Conservation (phyloP, 192 early-diverging fungal genomes). For the Spizellomyces sp. region DNA sequence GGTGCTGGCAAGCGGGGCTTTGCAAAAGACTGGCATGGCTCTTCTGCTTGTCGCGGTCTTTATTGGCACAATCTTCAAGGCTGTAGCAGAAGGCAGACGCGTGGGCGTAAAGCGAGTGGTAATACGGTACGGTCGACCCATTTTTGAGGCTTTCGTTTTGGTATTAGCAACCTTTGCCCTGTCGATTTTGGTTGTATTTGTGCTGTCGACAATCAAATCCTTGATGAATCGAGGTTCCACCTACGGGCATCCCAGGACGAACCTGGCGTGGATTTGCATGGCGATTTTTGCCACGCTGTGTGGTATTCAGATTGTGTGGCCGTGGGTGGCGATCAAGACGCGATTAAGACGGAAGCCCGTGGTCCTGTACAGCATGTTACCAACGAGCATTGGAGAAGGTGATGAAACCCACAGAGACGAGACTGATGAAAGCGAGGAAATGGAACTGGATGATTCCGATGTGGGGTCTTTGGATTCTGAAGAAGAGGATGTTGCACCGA, state of each 20-base stretch:
- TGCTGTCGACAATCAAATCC: constrained; percentile 29
- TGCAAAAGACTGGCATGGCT: constrained; percentile 22
- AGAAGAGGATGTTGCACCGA: neutral
- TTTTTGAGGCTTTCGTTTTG: constrained; percentile 34
- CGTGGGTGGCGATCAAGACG: constrained; percentile 28
- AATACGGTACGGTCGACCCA: constrained; percentile 28
- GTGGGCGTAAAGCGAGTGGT: constrained; percentile 23
- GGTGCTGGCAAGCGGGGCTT: constrained; percentile 13
- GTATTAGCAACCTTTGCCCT: constrained; percentile 11
- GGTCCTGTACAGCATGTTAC: constrained; percentile 5
- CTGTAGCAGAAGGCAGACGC: constrained; percentile 7
- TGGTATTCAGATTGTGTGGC: constrained; percentile 37
- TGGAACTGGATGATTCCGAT: neutral
- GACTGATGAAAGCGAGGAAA: neutral
- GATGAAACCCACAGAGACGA: neutral
- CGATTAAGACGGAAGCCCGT: constrained; percentile 17
- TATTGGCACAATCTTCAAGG: constrained; percentile 17
- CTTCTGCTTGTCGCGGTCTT: constrained; percentile 19
- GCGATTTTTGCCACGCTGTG: constrained; percentile 23
- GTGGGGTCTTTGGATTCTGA: neutral
- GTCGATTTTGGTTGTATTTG: constrained; percentile 6
- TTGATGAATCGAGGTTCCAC: constrained; percentile 40
- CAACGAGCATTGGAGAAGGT: constrained; percentile 5
- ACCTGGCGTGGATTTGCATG: constrained; percentile 34
- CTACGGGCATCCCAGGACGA: constrained; percentile 43